phyloP scores from a whole-genome alignment of 306 rosid species.

The Begonia peltatifolia region DNA sequence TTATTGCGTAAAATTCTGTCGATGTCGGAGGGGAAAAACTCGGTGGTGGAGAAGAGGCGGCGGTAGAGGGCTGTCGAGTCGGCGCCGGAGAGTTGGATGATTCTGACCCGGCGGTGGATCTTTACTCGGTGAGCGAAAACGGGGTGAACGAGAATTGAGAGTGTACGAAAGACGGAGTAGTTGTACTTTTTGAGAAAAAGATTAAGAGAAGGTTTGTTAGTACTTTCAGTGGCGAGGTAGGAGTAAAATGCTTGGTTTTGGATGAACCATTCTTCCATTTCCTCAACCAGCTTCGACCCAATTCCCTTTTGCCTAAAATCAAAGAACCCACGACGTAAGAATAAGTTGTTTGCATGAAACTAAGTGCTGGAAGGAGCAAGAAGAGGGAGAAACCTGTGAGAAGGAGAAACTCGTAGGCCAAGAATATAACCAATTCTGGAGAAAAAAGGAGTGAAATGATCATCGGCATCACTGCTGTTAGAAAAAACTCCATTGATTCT shows the following conservation, averaged over 20 bases:
- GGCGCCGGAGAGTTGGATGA: conserved; percentile 26
- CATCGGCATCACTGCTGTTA: too few relatives aligned
- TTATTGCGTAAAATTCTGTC: conserved; percentile 44
- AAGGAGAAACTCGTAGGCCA: conserved; percentile 81
- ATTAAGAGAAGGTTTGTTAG: conserved; percentile 71
- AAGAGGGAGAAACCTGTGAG: conserved; percentile 46
- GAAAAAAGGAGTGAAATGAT: conserved; percentile 22
- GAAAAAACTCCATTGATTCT: too few relatives aligned
- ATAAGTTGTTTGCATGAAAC: too few relatives aligned
- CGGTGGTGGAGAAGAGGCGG: conserved; percentile 37
- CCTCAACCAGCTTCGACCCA: conserved; percentile 53
- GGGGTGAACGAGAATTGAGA: conserved; percentile 68
- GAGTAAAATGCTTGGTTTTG: conserved; percentile 56
- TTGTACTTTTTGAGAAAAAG: conserved; percentile 59
- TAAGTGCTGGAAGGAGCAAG: too few relatives aligned
- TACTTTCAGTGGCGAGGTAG: conserved; percentile 85
- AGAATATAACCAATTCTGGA: conserved; percentile 62
- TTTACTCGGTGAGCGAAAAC: conserved; percentile 74
- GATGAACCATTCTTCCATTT: conserved; percentile 78
- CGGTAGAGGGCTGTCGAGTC: conserved; percentile 35
- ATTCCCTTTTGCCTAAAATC: conserved; percentile 58
- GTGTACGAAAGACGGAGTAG: conserved; percentile 63
- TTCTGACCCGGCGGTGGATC: conserved; percentile 16
- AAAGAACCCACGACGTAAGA: too few relatives aligned
- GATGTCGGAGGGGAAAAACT: conserved; percentile 61